Conservation (phyloP, 78 protist species). For the Polysphondylium violaceum region DNA sequence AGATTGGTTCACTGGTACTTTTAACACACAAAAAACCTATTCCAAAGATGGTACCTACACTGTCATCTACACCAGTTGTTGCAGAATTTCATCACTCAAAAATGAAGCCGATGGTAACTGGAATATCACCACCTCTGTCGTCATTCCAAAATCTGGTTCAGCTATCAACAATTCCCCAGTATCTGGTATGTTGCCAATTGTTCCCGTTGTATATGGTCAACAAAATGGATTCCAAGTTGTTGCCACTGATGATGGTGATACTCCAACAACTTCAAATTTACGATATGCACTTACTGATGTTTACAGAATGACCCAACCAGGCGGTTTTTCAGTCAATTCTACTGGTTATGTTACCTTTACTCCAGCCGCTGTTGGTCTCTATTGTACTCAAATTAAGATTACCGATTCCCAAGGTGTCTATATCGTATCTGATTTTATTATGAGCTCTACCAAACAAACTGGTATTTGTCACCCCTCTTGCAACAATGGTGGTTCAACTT, state of each 20-base stretch:
- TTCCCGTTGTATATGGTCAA: not conserved
- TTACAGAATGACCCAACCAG: not conserved
- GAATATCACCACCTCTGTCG: not conserved
- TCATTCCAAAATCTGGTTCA: not conserved
- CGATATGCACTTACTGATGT: constrained; percentile 1
- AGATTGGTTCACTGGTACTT: constrained; percentile 44
- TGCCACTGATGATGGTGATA: not conserved
- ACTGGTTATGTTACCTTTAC: constrained; percentile 51
- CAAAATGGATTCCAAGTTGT: constrained; percentile 3
- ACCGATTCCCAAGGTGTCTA: constrained; percentile 1
- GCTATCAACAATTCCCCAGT: constrained; percentile 38
- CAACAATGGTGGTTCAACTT: not conserved
- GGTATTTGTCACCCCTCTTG: constrained; percentile 28
- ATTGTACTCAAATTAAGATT: constrained; percentile 34
- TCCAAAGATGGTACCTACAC: not conserved
- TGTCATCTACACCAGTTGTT: constrained; percentile 5
- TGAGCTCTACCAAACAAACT: constrained; percentile 7
- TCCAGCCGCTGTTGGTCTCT: constrained; percentile 10
- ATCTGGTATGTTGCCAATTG: constrained; percentile 64
- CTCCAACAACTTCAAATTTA: not conserved
- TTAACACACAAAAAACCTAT: not conserved
- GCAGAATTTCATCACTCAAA: constrained; percentile 15
- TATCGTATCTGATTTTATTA: constrained; percentile 60
- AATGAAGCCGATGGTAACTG: constrained; percentile 33
- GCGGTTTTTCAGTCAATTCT: not conserved